These are phyloP conservation scores for Leccinum subgranulosum DNA, from an alignment of 768 basidiomycete species.

Conservation along the genomic window DNA sequence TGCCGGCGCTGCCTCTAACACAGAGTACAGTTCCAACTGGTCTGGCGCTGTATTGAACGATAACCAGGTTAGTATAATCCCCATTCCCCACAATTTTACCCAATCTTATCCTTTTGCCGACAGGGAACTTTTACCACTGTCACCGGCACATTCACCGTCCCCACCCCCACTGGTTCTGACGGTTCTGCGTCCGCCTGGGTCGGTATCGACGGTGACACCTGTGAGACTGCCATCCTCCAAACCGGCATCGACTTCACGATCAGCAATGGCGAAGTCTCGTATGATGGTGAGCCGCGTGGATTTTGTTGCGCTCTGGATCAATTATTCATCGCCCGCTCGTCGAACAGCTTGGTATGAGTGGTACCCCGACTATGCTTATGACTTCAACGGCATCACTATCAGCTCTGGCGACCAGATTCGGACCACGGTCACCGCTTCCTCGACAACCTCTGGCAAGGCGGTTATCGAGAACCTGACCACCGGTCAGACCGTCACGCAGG, in stretches of 20 bases:
- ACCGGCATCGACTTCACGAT: background rate
- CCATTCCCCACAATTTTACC: background rate
- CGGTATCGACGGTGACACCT: background rate
- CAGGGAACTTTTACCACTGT: background rate
- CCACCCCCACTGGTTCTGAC: background rate
- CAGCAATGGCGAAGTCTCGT: background rate
- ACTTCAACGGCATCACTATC: background rate
- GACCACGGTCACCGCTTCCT: background rate
- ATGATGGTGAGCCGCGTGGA: background rate
- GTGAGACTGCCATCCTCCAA: background rate
- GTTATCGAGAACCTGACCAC: background rate
- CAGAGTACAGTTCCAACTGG: background rate
- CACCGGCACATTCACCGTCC: background rate
- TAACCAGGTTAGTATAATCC: background rate
- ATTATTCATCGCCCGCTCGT: background rate
- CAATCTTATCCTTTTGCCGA: background rate
- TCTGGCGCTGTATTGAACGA: background rate
- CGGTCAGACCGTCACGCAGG: background rate
- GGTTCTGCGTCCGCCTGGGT: background rate
- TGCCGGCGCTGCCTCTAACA: background rate
- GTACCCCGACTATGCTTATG: background rate
- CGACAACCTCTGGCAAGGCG: background rate
- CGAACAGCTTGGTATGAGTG: background rate
- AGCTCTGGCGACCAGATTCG: background rate
- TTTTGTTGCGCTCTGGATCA: background rate